phyloP scores from a whole-genome alignment of 2,329 filamentous ascomycete species.

The Huntiella bhutanensis region DNA sequence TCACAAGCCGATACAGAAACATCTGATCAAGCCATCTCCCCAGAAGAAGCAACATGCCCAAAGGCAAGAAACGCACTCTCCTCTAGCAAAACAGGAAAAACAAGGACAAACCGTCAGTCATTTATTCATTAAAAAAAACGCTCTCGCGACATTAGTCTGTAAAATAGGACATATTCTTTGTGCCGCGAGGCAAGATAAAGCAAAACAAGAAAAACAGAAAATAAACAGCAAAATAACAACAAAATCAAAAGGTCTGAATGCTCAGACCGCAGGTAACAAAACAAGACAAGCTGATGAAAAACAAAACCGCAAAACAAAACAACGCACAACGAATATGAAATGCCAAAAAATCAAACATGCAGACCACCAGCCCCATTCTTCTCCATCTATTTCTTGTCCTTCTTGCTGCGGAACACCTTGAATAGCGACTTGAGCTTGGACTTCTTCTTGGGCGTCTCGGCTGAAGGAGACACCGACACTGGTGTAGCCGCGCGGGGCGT shows the following conservation, averaged over 20 bases:
- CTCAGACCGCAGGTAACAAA: background rate
- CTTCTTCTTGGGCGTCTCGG: background rate
- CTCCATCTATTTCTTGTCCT: slow-evolving; percentile 1
- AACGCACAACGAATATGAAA: background rate
- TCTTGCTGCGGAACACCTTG: background rate
- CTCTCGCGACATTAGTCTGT: background rate
- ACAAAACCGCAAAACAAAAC: background rate
- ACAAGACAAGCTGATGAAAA: background rate
- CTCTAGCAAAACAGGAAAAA: background rate
- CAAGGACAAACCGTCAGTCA: slow-evolving; percentile 4
- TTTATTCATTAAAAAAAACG: slow-evolving; percentile 10
- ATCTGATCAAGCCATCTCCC: background rate
- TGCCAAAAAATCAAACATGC: slow-evolving; percentile 1
- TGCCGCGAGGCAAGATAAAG: background rate
- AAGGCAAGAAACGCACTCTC: background rate
- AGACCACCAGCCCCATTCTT: background rate
- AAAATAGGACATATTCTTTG: background rate
- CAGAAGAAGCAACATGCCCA: background rate
- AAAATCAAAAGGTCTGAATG: background rate
- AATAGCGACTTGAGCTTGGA: background rate
- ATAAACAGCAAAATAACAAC: background rate
- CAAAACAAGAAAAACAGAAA: background rate
- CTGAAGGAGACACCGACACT: background rate
- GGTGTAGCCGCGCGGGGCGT: background rate
- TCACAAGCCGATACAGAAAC: background rate